Evolutionary conservation across 192 early-diverging fungal species (phyloP).

Genomic region (Radiomyces spectabilis): DNA sequence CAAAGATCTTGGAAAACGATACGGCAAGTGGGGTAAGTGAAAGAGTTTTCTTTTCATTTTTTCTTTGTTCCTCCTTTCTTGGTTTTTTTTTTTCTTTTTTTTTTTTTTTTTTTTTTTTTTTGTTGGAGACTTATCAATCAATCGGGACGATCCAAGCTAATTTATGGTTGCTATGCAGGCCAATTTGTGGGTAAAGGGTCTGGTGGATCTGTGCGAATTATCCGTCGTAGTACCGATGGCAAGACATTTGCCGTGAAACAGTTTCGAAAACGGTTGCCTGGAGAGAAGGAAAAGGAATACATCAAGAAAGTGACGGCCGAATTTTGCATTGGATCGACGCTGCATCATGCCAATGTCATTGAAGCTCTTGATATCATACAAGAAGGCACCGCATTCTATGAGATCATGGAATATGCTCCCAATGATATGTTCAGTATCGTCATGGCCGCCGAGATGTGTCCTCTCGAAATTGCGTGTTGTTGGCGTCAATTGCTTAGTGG

Average conservation of each 20-base stretch:
- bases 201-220: conserved; percentile 66
- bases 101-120: too few species aligned
- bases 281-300: conserved; percentile 70
- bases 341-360: conserved; percentile 73
- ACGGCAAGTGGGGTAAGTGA: conserved; percentile 28
- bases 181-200: conserved; percentile 58
- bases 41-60: background rate
- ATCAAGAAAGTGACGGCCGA: conserved; percentile 80
- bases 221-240: conserved; percentile 50
- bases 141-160: background rate
- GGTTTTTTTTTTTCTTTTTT: background rate
- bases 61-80: background rate
- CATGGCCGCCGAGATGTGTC: conserved; percentile 58
- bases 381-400: conserved; percentile 56
- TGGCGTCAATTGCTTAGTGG: conserved; percentile 74
- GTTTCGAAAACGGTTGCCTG: conserved; percentile 56
- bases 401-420: conserved; percentile 91
- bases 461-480: conserved; percentile 79
- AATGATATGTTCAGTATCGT: conserved; percentile 85
- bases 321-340: conserved; percentile 75
- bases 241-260: conserved; percentile 73
- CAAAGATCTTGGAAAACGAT: conserved; percentile 20
- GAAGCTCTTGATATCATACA: conserved; percentile 74
- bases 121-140: background rate
- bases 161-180: conserved; percentile 6